phyloP scores from a whole-genome alignment of 139 green algal species.

The Micractinium conductrix region DNA sequence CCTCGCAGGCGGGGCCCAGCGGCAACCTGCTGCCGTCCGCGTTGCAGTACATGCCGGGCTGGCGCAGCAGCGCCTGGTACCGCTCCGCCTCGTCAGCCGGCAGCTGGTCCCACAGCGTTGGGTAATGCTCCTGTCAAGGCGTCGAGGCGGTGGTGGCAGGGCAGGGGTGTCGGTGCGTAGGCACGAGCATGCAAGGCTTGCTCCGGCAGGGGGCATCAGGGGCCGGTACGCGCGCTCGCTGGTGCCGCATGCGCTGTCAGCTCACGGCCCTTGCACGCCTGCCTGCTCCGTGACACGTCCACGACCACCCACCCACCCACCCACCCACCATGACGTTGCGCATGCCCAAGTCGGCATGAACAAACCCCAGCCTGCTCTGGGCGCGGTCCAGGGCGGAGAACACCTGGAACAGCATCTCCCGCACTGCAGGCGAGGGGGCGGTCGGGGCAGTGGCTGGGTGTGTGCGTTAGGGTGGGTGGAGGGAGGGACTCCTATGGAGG shows the following conservation, averaged over 20 bases:
- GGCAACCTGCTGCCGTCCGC: slow-evolving; percentile 35
- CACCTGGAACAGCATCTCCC: slow-evolving; percentile 39
- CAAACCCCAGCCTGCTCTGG: slow-evolving; percentile 51
- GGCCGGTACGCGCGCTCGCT: no score
- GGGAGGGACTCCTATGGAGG: neutral
- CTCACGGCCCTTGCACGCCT: no score
- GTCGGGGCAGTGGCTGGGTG: neutral
- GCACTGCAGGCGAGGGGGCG: neutral
- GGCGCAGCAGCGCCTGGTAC: no score
- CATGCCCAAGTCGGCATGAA: slow-evolving; percentile 53
- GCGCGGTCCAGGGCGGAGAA: slow-evolving; percentile 44
- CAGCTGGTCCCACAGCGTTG: slow-evolving; percentile 23
- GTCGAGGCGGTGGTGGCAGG: neutral
- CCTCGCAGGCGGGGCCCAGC: slow-evolving; percentile 37
- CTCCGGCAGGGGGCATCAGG: no score
- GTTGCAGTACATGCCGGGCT: slow-evolving; percentile 15
- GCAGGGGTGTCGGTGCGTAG: no score
- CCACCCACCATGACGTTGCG: slow-evolving; percentile 47
- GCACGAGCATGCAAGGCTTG: no score
- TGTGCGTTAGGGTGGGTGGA: no score
- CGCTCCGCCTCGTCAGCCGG: neutral
- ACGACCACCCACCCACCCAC: neutral
- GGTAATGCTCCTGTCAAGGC: slow-evolving; percentile 38
- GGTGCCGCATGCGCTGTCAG: no score
- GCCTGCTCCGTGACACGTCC: no score